Percentiles rank a stretch among this genome's conserved stretches.
phyloP scores from a whole-genome alignment of 2,329 filamentous ascomycete genomes.

The Fusarium brachygibbosum region DNA sequence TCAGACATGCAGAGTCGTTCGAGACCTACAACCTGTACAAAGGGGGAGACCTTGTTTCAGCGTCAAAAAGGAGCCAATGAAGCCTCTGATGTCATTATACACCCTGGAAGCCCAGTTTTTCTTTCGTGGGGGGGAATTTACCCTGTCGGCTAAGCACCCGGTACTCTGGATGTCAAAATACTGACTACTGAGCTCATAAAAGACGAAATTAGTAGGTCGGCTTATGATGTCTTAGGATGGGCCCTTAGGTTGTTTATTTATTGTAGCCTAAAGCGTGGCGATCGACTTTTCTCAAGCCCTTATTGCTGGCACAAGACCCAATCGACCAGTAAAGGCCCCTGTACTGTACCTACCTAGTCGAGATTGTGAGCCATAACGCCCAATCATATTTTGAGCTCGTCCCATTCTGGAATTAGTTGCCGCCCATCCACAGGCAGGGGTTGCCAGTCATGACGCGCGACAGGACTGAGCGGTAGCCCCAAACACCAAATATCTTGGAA shows the following conservation, averaged over 20 bases:
- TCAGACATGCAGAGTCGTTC: conserved; percentile 18
- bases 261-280: not conserved
- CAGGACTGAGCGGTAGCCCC: too few species aligned
- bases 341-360: too few species aligned
- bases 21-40: conserved; percentile 34
- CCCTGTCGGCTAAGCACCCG: conserved; percentile 12
- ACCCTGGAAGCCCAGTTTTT: conserved; percentile 31
- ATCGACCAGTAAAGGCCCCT: too few species aligned
- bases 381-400: too few species aligned
- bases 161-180: not conserved
- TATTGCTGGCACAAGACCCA: too few species aligned
- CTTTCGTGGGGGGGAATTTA: not conserved
- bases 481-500: conserved; percentile 44
- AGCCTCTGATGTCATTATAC: conserved; percentile 56
- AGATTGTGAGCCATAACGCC: too few species aligned
- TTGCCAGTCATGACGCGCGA: conserved; percentile 43
- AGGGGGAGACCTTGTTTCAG: conserved; percentile 40
- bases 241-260: not conserved
- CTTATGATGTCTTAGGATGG: not conserved
- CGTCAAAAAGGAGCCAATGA: conserved; percentile 44
- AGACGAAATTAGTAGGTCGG: not conserved
- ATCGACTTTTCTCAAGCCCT: not conserved
- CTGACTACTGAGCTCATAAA: not conserved
- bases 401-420: too few species aligned
- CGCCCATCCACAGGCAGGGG: conserved; percentile 16